A percentile compares a stretch with the other conserved stretches of the same genome.
These are phyloP conservation scores for Shiraia sp. DNA, from an alignment of 2,329 filamentous ascomycete genomes.

Conservation along the genomic window DNA sequence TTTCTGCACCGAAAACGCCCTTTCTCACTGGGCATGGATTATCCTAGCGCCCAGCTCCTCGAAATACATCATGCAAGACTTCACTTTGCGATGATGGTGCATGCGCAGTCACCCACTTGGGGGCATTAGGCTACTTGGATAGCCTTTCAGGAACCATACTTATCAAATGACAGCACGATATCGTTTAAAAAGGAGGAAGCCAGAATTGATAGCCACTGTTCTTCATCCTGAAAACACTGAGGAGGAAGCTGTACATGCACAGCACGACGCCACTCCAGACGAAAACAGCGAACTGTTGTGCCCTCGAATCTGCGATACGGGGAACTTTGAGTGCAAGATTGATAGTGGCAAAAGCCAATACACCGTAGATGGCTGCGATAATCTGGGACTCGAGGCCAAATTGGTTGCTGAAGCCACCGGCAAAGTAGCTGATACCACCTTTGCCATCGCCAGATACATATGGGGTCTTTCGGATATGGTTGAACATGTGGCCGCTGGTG, in stretches of 20 bases:
- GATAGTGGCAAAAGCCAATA: slow-evolving; percentile 88
- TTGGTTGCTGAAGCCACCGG: slow-evolving; percentile 89
- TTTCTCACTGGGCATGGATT: neutral
- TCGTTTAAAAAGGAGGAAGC: slow-evolving; percentile 77
- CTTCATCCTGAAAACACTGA: slow-evolving; percentile 93
- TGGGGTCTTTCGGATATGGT: slow-evolving; percentile 93
- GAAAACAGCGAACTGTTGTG: slow-evolving; percentile 80
- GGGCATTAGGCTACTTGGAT: too few relatives aligned
- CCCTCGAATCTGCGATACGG: slow-evolving; percentile 75
- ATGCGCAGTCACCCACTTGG: neutral
- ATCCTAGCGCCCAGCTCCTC: neutral
- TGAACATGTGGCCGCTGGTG: slow-evolving; percentile 98
- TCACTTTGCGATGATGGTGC: neutral
- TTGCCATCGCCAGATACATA: slow-evolving; percentile 85
- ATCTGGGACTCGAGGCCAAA: slow-evolving; percentile 95
- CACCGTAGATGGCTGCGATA: slow-evolving; percentile 79
- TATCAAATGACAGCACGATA: neutral
- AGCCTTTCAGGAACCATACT: neutral
- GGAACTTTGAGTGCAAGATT: slow-evolving; percentile 90
- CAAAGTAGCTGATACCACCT: slow-evolving; percentile 88
- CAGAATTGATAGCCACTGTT: slow-evolving; percentile 94
- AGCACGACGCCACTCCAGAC: slow-evolving; percentile 78
- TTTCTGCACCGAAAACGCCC: slow-evolving; percentile 1
- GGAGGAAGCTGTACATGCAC: slow-evolving; percentile 86
- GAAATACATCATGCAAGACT: neutral